These are phyloP conservation scores for Fusarium sublunatum DNA, from an alignment of 2,329 filamentous ascomycete genomes.

Conservation along the genomic window DNA sequence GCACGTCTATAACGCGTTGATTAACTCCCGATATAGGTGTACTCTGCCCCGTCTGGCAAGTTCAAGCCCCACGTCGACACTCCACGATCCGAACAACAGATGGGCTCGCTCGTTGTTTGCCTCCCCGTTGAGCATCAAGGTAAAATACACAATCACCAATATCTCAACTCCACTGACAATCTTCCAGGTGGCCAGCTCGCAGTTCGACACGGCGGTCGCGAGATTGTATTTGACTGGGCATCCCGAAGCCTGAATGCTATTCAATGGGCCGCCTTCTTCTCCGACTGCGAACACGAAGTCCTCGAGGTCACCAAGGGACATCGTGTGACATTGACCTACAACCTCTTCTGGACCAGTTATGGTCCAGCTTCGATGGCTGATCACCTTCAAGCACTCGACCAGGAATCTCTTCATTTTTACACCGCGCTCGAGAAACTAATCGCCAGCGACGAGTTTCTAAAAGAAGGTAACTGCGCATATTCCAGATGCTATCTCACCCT, in stretches of 20 bases:
- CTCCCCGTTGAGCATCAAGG: constrained; percentile 51
- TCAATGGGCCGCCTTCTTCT: constrained; percentile 64
- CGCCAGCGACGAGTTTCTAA: background rate
- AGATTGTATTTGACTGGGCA: constrained; percentile 56
- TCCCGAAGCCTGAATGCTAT: constrained; percentile 33
- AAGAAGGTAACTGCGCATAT: background rate
- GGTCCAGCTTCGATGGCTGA: constrained; percentile 43
- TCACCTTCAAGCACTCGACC: constrained; percentile 15
- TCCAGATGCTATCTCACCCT: rapidly evolving
- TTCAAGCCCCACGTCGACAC: constrained; percentile 67
- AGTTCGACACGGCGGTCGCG: constrained; percentile 55
- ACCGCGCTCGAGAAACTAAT: constrained; percentile 17
- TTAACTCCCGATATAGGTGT: constrained; percentile 52
- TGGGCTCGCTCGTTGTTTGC: constrained; percentile 66
- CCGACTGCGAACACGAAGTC: constrained; percentile 65
- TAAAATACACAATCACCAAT: rapidly evolving
- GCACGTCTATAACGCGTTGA: rapidly evolving
- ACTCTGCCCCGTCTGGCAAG: constrained; percentile 61
- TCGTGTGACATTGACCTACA: constrained; percentile 66
- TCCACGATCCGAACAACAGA: constrained; percentile 59
- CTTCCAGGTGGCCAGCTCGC: constrained; percentile 54
- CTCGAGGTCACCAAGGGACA: constrained; percentile 62
- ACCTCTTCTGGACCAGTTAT: constrained; percentile 56
- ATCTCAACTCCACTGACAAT: background rate
- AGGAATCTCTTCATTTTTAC: constrained; percentile 24